A percentile compares a stretch with the other conserved stretches of the same genome.
phyloP scores from a whole-genome alignment of 2,329 filamentous ascomycete species.

The Paracoccidioides brasiliensis region DNA sequence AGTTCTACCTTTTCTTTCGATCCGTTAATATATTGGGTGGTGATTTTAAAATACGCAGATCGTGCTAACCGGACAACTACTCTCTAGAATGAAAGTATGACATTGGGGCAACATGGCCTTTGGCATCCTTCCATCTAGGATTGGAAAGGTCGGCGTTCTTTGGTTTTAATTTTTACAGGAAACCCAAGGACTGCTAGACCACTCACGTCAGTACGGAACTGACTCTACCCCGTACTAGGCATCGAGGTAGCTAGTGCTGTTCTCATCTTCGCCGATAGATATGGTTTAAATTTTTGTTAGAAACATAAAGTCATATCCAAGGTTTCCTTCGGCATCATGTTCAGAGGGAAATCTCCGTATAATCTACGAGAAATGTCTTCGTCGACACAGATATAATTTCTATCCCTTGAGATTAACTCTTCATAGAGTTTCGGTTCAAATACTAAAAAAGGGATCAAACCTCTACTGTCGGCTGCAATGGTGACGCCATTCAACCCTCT shows the following conservation, averaged over 20 bases:
- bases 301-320: too few relatives aligned
- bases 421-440: constrained; percentile 64
- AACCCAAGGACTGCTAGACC: constrained; percentile 52
- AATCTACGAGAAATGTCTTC: too few relatives aligned
- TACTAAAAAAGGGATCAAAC: constrained; percentile 87
- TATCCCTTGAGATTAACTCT: not conserved
- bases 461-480: constrained; percentile 80
- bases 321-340: too few relatives aligned
- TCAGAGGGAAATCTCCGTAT: too few relatives aligned
- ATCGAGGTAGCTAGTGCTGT: constrained; percentile 89
- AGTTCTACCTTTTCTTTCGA: not conserved
- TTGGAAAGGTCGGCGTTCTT: constrained; percentile 87
- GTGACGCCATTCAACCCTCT: constrained; percentile 75
- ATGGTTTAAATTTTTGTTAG: constrained; percentile 66
- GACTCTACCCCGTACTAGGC: constrained; percentile 55
- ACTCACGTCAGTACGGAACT: constrained; percentile 82
- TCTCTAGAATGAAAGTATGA: constrained; percentile 54
- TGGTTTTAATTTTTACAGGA: constrained; percentile 84
- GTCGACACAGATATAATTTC: too few relatives aligned
- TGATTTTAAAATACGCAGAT: too few relatives aligned
- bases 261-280: constrained; percentile 81
- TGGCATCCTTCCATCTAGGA: constrained; percentile 74
- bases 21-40: too few relatives aligned
- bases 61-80: too few relatives aligned
- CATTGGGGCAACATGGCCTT: constrained; percentile 78